phyloP scores from a whole-genome alignment of 1,284 basidiomycete species.

The Ustilago esculenta region DNA sequence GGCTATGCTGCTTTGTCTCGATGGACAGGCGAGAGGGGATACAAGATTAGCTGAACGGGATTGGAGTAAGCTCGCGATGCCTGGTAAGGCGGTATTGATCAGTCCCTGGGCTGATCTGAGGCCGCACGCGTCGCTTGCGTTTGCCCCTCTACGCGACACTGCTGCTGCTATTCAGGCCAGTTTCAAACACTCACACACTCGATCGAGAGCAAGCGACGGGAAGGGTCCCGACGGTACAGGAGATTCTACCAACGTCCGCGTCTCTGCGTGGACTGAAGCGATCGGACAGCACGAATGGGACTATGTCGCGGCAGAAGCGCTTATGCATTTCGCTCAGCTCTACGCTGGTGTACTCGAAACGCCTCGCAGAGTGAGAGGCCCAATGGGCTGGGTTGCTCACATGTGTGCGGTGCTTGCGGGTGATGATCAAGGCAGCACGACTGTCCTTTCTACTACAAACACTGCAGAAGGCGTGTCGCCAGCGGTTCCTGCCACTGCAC shows the following conservation, averaged over 20 bases:
- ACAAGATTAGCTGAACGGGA: constrained; percentile 49
- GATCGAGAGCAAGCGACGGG: not conserved
- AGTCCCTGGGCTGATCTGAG: constrained; percentile 65
- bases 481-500: constrained; percentile 13
- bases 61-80: constrained; percentile 61
- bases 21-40: constrained; percentile 51
- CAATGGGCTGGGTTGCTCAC: constrained; percentile 62
- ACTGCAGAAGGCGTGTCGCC: not conserved
- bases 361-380: constrained; percentile 60
- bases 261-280: constrained; percentile 50
- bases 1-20: constrained; percentile 58
- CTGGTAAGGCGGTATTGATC: constrained; percentile 62
- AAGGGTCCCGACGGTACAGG: not conserved
- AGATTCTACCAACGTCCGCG: not conserved
- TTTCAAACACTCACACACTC: not conserved
- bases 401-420: constrained; percentile 54
- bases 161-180: constrained; percentile 5
- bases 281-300: constrained; percentile 60
- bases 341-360: constrained; percentile 59
- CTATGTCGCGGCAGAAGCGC: constrained; percentile 60
- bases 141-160: constrained; percentile 45
- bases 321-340: constrained; percentile 65
- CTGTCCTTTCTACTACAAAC: not conserved
- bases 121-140: constrained; percentile 48
- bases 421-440: constrained; percentile 14